Conservation (phyloP, 2,329 filamentous ascomycete species). For the Beauveria asiatica region DNA sequence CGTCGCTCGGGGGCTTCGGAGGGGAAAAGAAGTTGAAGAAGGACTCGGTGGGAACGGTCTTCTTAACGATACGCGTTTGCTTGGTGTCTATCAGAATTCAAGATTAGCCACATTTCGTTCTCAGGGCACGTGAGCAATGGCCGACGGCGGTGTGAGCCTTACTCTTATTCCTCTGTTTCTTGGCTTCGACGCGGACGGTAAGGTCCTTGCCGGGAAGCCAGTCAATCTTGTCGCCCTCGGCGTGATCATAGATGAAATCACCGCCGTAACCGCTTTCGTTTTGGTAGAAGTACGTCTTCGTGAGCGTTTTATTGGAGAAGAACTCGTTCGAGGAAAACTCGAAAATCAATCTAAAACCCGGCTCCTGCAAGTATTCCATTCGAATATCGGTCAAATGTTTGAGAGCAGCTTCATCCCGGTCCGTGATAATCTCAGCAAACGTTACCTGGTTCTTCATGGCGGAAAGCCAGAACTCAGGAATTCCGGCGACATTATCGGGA, state of each 20-base stretch:
- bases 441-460: constrained; percentile 99
- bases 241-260: constrained; percentile 99
- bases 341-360: constrained; percentile 96
- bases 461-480: constrained; percentile 98
- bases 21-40: constrained; percentile 99
- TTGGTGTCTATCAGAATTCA: constrained; percentile 68
- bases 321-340: constrained; percentile 92
- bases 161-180: constrained; percentile 99
- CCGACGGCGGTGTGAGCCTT: constrained; percentile 23
- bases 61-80: constrained; percentile 97
- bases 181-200: constrained; percentile 91
- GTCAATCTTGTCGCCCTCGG: constrained; percentile 94
- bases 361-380: constrained; percentile 98
- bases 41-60: constrained; percentile 95
- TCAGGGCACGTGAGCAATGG: background rate
- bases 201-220: constrained; percentile 93
- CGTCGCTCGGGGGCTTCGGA: constrained; percentile 72
- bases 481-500: constrained; percentile 57
- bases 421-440: constrained; percentile 96
- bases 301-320: constrained; percentile 94
- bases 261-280: constrained; percentile 97
- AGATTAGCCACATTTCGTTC: constrained; percentile 1
- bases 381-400: constrained; percentile 87
- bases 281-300: constrained; percentile 99
- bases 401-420: constrained; percentile 88